Evolutionary conservation across 345 rosid genomes (phyloP).

Genomic region (Lepidium aucheri): DNA sequence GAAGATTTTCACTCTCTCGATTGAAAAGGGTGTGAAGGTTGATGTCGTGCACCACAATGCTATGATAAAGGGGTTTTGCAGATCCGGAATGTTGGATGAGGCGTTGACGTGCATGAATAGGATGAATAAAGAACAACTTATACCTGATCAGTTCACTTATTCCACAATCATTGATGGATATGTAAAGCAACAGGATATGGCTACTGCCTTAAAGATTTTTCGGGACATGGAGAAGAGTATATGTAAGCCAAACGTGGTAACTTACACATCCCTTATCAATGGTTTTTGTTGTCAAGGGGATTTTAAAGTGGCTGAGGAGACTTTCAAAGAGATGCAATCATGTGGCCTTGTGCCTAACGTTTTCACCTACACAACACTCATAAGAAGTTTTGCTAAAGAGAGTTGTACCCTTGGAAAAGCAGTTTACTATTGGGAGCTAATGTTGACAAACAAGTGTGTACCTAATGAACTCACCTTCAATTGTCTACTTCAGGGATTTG

Average conservation of each 20-base stretch:
- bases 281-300: conserved; percentile 62
- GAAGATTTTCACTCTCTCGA: conserved; percentile 41
- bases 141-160: conserved; percentile 71
- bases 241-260: conserved; percentile 71
- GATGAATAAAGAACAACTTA: conserved; percentile 42
- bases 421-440: conserved; percentile 56
- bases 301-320: conserved; percentile 44
- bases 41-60: conserved; percentile 64
- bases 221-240: conserved; percentile 52
- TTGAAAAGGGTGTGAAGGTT: conserved; percentile 48
- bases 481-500: conserved; percentile 61
- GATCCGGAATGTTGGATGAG: conserved; percentile 59
- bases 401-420: conserved; percentile 55
- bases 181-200: conserved; percentile 63
- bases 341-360: conserved; percentile 63
- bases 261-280: conserved; percentile 64
- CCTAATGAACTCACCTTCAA: conserved; percentile 72
- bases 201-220: conserved; percentile 44
- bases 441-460: conserved; percentile 52
- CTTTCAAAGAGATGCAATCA: conserved; percentile 51
- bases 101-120: conserved; percentile 43
- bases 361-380: conserved; percentile 66
- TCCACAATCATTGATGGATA: conserved; percentile 75
- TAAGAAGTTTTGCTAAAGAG: conserved; percentile 56
- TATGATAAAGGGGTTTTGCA: conserved; percentile 88